Percentiles rank a stretch among this genome's conserved stretches.
Conservation (phyloP, 169 alveolate genomes). For the Plasmodium vinckei region DNA sequence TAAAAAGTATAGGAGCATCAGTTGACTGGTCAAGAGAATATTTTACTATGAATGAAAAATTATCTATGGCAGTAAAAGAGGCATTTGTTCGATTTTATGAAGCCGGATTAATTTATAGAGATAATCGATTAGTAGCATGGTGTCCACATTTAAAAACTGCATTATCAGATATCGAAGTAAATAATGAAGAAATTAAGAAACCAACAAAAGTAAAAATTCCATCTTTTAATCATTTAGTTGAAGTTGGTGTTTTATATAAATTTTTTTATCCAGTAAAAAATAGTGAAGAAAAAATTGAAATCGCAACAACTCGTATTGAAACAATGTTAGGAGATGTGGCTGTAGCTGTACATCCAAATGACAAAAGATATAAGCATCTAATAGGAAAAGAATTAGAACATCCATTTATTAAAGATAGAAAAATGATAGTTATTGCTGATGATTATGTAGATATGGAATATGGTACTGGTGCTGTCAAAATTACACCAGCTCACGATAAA, state of each 20-base stretch:
- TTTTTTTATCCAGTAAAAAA: slow-evolving; percentile 95
- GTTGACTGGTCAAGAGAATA: slow-evolving; percentile 98
- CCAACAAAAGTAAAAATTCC: slow-evolving; percentile 90
- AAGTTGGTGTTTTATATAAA: slow-evolving; percentile 98
- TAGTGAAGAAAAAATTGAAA: slow-evolving; percentile 87
- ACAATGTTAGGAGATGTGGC: slow-evolving; percentile 99
- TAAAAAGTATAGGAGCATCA: slow-evolving; percentile 93
- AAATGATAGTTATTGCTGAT: slow-evolving; percentile 96
- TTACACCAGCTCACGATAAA: slow-evolving; percentile 99
- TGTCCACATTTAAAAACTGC: slow-evolving; percentile 98
- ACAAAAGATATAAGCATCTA: slow-evolving; percentile 91
- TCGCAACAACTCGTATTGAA: slow-evolving; percentile 99
- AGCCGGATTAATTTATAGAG: slow-evolving; percentile 96
- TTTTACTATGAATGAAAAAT: slow-evolving; percentile 96
- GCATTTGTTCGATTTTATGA: slow-evolving; percentile 96
- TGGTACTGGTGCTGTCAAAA: slow-evolving; percentile 99
- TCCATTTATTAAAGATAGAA: slow-evolving; percentile 97
- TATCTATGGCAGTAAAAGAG: slow-evolving; percentile 95
- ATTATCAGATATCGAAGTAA: slow-evolving; percentile 99
- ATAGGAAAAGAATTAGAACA: slow-evolving; percentile 97
- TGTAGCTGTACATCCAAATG: slow-evolving; percentile 99
- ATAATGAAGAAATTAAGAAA: slow-evolving; percentile 92
- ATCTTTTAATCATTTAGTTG: slow-evolving; percentile 88
- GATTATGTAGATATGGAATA: slow-evolving; percentile 96
- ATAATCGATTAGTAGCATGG: slow-evolving; percentile 98